Percentiles rank a stretch among this genome's conserved stretches.
Conservation (phyloP, 768 basidiomycete species). For the Pleurotus tuber-regium region DNA sequence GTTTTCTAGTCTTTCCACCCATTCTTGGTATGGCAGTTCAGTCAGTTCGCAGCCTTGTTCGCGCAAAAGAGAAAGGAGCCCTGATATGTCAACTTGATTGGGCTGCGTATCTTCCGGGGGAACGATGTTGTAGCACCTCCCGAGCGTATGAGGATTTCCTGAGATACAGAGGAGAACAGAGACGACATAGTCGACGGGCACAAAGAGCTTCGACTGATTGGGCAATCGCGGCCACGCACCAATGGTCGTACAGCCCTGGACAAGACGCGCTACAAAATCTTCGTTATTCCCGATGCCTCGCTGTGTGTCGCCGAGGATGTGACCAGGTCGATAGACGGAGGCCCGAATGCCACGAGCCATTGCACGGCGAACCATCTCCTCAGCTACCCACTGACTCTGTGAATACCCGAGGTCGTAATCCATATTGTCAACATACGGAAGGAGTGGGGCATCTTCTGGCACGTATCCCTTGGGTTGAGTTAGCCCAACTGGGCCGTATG, state of each 20-base stretch:
- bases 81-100: background rate
- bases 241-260: background rate
- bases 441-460: conserved; percentile 1
- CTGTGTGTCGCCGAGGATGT: background rate
- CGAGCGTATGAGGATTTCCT: background rate
- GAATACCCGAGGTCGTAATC: conserved; percentile 2
- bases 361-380: conserved; percentile 4
- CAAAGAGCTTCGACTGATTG: conserved; percentile 2
- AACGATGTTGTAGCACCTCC: conserved; percentile 1
- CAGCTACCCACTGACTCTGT: conserved; percentile 11
- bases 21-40: background rate
- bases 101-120: background rate
- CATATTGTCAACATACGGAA: background rate
- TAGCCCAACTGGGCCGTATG: conserved; percentile 7
- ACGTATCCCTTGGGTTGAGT: background rate
- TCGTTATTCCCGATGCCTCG: conserved; percentile 1
- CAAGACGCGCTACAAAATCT: conserved; percentile 6
- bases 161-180: conserved; percentile 2
- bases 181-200: conserved; percentile 5
- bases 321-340: conserved; percentile 4
- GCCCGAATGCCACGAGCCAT: conserved; percentile 1
- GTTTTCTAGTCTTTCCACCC: background rate
- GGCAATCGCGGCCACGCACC: conserved; percentile 7
- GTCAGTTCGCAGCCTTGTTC: background rate
- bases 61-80: background rate